Base-by-base conservation (phyloP, 805 yeast genomes). In the Saccharomycopsis oosterbeekiorum region DNA sequence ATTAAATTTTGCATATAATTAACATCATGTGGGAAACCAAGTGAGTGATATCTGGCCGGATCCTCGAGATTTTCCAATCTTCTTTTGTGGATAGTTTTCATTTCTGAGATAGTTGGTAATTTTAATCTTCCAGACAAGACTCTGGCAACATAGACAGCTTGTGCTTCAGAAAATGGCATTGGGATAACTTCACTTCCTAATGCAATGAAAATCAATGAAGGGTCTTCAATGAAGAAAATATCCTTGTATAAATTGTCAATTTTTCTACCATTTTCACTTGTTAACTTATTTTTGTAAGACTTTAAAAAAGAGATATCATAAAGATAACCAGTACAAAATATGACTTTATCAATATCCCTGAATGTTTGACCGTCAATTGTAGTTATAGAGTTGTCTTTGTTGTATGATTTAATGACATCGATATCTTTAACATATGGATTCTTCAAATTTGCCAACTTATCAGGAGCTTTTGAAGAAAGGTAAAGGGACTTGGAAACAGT, bases 251-350 rank as follows among this genome's bases (percentile, higher is more conserved):
- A 66, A 17, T 82, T 79, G 58, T 77, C 76, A 9, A 83, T 76
- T 42, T 80, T 76, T 15, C 67, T 69, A 1, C 86, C 85, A 58
- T 74, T 70, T 9, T 68, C 64, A 17, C 62, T 56, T 57, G 67
- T 68, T 17, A 70, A 59, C 3, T 57, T 4, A 8, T 47, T n/a
- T 21, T 47, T 47, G 21, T 47, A 47, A 21, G 53, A 47, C 26
- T 47, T 47, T n/a, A 47, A 47, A 26, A 47, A 86, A 19, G 96
- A 93, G 60, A 81, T 76, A 41, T 82, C 79, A 67, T 84, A 84
- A 55, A 82, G 74, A 70, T 87, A 89, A 1, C 96, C 96, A 0
- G 96, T 88, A 57, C 88, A 86, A 69, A 84, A 86, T 11, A 88
- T 74, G 10, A 89, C 73, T 19, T 68, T 68, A 64, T 88, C 92